These are phyloP conservation scores for Saccharomycopsis hybrid DNA, from an alignment of 1,139 yeast species.

Conservation along the genomic window DNA sequence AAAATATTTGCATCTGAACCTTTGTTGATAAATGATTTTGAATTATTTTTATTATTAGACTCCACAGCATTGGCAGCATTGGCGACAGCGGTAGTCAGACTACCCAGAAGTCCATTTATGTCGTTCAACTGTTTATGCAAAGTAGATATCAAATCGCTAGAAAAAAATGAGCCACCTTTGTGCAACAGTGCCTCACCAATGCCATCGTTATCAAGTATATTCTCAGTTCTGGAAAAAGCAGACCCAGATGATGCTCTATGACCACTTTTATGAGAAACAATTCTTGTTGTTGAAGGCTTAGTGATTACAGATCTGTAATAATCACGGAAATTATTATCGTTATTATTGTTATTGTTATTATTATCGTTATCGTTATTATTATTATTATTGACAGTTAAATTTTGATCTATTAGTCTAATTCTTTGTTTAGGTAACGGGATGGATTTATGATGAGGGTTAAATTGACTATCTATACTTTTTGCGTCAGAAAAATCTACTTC, in stretches of 20 bases:
- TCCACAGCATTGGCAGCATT: too few species aligned
- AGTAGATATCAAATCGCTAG: constrained; percentile 4
- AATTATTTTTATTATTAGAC: neutral
- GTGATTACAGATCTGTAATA: constrained; percentile 12
- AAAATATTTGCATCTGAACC: neutral
- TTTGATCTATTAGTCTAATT: too few species aligned
- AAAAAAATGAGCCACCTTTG: neutral
- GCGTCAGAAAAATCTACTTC: neutral
- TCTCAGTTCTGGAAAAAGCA: neutral
- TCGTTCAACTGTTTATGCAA: constrained; percentile 9
- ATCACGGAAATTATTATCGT: neutral
- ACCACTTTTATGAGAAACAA: constrained; percentile 1
- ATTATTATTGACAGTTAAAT: neutral
- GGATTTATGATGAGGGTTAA: neutral
- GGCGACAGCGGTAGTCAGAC: too few species aligned
- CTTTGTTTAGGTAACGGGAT: constrained; percentile 13
- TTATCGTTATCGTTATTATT: neutral
- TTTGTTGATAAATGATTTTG: neutral
- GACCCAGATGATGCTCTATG: constrained; percentile 1
- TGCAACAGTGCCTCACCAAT: too few species aligned
- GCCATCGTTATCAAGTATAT: too few species aligned
- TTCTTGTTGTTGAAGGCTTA: constrained; percentile 17
- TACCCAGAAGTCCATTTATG: too few species aligned
- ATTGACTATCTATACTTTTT: neutral
- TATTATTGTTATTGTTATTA: neutral